phyloP scores from a whole-genome alignment of 1,139 yeast species.

The Sugiyamaella sp. region DNA sequence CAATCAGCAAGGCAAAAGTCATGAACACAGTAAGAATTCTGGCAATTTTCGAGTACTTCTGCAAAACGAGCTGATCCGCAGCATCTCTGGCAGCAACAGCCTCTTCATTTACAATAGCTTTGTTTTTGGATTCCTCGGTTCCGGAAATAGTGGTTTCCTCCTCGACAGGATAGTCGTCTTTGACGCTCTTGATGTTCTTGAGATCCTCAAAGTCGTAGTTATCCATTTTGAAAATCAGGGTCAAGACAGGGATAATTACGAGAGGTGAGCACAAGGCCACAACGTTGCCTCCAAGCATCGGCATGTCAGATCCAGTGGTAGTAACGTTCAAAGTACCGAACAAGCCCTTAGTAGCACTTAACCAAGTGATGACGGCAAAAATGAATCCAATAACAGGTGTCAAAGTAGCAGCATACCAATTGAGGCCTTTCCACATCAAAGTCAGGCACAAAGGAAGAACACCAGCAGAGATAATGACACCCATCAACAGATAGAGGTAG shows the following conservation, averaged over 20 bases:
- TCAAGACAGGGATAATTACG: slow-evolving; percentile 66
- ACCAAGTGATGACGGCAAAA: slow-evolving; percentile 54
- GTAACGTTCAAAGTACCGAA: slow-evolving; percentile 53
- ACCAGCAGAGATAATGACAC: slow-evolving; percentile 89
- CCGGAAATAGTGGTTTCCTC: slow-evolving; percentile 22
- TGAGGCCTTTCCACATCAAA: slow-evolving; percentile 68
- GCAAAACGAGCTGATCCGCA: slow-evolving; percentile 27
- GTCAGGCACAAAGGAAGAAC: slow-evolving; percentile 78
- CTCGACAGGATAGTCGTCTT: slow-evolving; percentile 26
- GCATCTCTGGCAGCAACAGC: slow-evolving; percentile 23
- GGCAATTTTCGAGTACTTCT: slow-evolving; percentile 40
- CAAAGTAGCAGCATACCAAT: slow-evolving; percentile 48
- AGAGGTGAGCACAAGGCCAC: slow-evolving; percentile 80
- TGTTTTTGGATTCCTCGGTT: slow-evolving; percentile 20
- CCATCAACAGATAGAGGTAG: slow-evolving; percentile 69
- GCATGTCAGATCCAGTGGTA: slow-evolving; percentile 73
- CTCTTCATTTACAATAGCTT: slow-evolving; percentile 24
- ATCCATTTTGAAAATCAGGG: slow-evolving; percentile 60
- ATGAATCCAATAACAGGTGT: slow-evolving; percentile 54
- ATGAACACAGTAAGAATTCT: slow-evolving; percentile 44
- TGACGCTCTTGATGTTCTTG: slow-evolving; percentile 46
- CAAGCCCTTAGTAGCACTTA: slow-evolving; percentile 47
- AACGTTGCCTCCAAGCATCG: slow-evolving; percentile 85
- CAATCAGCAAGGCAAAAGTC: slow-evolving; percentile 39
- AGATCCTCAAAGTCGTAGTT: slow-evolving; percentile 68